phyloP scores from a whole-genome alignment of 805 yeast species.

The Metschnikowia picachoensis region DNA sequence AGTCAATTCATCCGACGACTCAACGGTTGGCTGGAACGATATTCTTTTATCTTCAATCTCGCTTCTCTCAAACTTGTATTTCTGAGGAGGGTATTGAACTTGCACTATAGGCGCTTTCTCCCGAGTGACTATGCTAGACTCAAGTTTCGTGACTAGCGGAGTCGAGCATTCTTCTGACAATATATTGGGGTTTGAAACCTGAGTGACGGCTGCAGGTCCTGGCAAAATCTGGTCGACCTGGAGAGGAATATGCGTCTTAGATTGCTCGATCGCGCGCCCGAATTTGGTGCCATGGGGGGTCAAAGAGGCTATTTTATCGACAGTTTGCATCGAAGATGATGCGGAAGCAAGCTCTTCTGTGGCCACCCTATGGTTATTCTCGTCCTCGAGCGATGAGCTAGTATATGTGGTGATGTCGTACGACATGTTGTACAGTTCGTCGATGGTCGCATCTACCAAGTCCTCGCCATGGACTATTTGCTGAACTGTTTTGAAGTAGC shows the following conservation, averaged over 20 bases:
- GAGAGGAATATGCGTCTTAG: too few species aligned
- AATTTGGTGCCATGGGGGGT: too few species aligned
- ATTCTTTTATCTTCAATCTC: neutral
- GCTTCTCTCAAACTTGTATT: slow-evolving; percentile 25
- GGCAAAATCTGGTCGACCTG: too few species aligned
- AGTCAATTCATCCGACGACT: neutral
- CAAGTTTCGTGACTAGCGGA: too few species aligned
- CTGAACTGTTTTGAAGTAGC: slow-evolving; percentile 15
- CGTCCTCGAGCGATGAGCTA: slow-evolving; percentile 18
- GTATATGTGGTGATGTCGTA: slow-evolving; percentile 26
- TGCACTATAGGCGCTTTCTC: slow-evolving; percentile 10
- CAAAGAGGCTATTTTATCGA: too few species aligned
- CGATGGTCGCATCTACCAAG: slow-evolving; percentile 12
- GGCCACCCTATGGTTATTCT: neutral
- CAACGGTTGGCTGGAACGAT: too few species aligned
- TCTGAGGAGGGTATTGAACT: slow-evolving; percentile 37
- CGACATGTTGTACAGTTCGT: slow-evolving; percentile 31
- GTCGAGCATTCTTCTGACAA: too few species aligned
- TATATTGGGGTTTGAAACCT: too few species aligned
- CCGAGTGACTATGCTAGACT: too few species aligned
- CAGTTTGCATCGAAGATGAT: too few species aligned
- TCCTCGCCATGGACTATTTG: slow-evolving; percentile 17
- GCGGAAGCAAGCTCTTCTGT: neutral
- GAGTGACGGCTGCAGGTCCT: too few species aligned
- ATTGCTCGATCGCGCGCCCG: too few species aligned